Evolutionary conservation across 805 yeast genomes (phyloP).

Genomic region (Starmerella riodocensis): DNA sequence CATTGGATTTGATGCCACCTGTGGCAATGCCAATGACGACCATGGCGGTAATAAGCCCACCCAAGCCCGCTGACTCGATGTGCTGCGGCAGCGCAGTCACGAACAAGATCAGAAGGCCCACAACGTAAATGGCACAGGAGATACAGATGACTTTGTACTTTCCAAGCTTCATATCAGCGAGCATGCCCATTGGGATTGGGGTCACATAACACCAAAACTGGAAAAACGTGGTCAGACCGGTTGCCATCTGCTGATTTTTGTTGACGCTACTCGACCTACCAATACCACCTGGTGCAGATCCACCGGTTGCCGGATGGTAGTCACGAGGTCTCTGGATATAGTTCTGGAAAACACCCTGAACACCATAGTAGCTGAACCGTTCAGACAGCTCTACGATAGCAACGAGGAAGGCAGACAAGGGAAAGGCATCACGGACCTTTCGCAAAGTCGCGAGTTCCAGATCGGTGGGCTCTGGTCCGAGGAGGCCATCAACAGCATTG

Average conservation of each 20-base stretch:
- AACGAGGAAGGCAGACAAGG: constrained; percentile 46
- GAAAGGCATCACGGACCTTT: constrained; percentile 41
- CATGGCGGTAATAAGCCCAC: constrained; percentile 47
- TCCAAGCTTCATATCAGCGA: constrained; percentile 65
- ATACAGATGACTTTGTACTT: constrained; percentile 54
- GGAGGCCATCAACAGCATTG: neutral
- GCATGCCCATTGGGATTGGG: constrained; percentile 62
- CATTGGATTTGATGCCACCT: constrained; percentile 69
- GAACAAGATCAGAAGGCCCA: constrained; percentile 52
- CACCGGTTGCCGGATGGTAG: constrained; percentile 26
- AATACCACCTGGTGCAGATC: constrained; percentile 41
- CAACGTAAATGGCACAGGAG: constrained; percentile 45
- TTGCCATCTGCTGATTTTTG: constrained; percentile 44
- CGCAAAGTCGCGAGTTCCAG: constrained; percentile 41
- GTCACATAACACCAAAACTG: constrained; percentile 75
- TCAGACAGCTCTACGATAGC: constrained; percentile 68
- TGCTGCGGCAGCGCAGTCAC: constrained; percentile 57
- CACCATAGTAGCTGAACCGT: constrained; percentile 69
- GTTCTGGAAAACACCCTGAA: constrained; percentile 63
- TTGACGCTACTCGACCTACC: constrained; percentile 27
- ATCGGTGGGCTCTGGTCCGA: constrained; percentile 33
- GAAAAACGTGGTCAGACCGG: constrained; percentile 60
- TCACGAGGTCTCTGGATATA: constrained; percentile 46
- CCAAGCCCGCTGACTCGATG: constrained; percentile 39
- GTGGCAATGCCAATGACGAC: constrained; percentile 60